These are phyloP conservation scores for Cryphonectria radicalis DNA, from an alignment of 2,329 filamentous ascomycete genomes.

Conservation along the genomic window DNA sequence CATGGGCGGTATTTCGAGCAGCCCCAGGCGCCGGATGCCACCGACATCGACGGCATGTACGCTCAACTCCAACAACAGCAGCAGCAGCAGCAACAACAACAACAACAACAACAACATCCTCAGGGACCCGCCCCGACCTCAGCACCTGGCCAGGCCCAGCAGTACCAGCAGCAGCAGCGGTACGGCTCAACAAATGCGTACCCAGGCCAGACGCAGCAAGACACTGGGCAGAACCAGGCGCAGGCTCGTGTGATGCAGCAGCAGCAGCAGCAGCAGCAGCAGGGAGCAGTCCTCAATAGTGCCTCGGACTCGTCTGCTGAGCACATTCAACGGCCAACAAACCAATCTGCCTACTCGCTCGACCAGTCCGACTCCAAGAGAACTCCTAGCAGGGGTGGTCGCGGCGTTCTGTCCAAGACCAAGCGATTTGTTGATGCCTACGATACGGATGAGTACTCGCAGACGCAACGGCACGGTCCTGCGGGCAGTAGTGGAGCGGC, in stretches of 20 bases:
- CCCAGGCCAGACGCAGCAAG: constrained; percentile 36
- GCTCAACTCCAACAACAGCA: constrained; percentile 36
- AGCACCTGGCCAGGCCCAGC: constrained; percentile 38
- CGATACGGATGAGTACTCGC: constrained; percentile 70
- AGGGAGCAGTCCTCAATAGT: constrained; percentile 52
- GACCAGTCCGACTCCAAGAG: constrained; percentile 50
- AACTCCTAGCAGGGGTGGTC: constrained; percentile 41
- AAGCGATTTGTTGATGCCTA: constrained; percentile 91
- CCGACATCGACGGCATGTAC: constrained; percentile 40
- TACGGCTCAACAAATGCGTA: constrained; percentile 48
- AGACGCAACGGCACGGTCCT: constrained; percentile 55
- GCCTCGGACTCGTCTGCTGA: constrained; percentile 61
- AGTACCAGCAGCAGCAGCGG: constrained; percentile 50
- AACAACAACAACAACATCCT: constrained; percentile 34
- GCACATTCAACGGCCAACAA: constrained; percentile 47
- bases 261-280: constrained; percentile 53
- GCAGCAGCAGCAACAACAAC: constrained; percentile 34
- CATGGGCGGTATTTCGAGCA: constrained; percentile 43
- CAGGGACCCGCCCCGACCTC: constrained; percentile 33
- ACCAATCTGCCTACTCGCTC: constrained; percentile 44
- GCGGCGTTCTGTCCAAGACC: constrained; percentile 76
- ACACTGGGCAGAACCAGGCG: not conserved
- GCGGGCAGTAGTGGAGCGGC: constrained; percentile 86
- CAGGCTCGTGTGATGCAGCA: constrained; percentile 40
- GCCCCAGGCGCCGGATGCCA: constrained; percentile 34